Evolutionary conservation across 2,329 filamentous ascomycete genomes (phyloP), one percentile per base, ranked within the genome.

Genomic region (Ophiognomonia clavigignenti-juglandacearum): DNA sequence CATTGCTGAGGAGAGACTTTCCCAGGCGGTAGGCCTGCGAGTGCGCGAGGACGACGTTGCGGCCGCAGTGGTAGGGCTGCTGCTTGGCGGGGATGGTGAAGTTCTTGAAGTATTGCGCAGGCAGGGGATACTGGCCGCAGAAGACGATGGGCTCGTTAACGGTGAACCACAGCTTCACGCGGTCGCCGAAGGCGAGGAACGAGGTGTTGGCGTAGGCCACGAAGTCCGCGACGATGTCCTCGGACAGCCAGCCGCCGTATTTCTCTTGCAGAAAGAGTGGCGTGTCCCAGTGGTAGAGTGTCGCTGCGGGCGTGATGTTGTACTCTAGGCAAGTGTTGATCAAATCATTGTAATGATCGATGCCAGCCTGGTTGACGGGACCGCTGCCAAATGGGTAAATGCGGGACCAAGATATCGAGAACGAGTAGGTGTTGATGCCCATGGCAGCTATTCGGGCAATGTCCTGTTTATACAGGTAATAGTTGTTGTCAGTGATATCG

Each of bases 401-500:
- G 14, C 47, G 47, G 35, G 43, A 39, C 47, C 47, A 50, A 6
- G 47, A 45, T 27, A 50, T 50, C 16, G 43, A 46, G 20, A 50
- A 50, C 7, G 43, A 50, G 14, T 50, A 50, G n/a, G 43, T 46
- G 22, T 50, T 50, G 26, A 50, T 45, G 8, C 47, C 47, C 26
- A 50, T 39, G 16, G 47, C 43, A 6, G 47, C 47, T 26, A 50
- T 20, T 6, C 47, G 47, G 20, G 38, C 47, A 31, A 50, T 50
- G 20, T 49, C 47, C 45, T 2, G 47, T 38, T 50, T 50, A 18
- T 50, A 50, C 3, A 50, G 39, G 35, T 43, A 50, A 35, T 50
- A 50, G 34, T 50, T 24, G 11, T 50, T 47, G 37, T 45, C 43
- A 18, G 47, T 43, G 11, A 50, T 43, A 20, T 50, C 47, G 4